Evolutionary conservation across 768 basidiomycete genomes (phyloP), one percentile per base, ranked within the genome.

Genomic region (button mushroom (Agaricus bisporus)): DNA sequence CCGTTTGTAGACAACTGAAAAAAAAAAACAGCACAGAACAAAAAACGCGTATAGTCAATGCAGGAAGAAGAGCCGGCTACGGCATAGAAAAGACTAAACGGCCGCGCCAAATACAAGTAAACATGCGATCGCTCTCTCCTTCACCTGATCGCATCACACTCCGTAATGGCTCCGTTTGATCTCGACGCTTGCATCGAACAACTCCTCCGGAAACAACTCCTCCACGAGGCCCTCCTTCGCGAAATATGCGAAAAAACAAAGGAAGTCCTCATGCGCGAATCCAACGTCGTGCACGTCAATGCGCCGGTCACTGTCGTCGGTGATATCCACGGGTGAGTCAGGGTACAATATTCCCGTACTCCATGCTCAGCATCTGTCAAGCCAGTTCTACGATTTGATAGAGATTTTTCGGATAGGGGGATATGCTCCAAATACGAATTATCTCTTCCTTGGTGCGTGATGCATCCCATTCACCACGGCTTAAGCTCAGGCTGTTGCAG

Each of bases 181-280:
- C 86, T 98, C 66, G 94, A 98, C 77, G 91, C 91, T 57, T 98
- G 94, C 70, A 98, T 98, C 64, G 75, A 88, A 63, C 90, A 94
- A 63, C 76, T 95, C 51, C 81, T 92, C 32, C 79, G 85, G 49
- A 97, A 97, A 73, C 94, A 97, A 59, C 83, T 99, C 12, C 76
- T 99, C 4, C 95, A 95, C 62, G 95, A 98, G 72, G 88, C 92
- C 1, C 78, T 98, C 25, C 70, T 99, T 41, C 86, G 94, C 48
- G 95, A 99, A 77, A 98, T 99, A 80, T 98, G 97, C 77, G 95
- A 97, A 65, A 98, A 98, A 73, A 97, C 95, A 14, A 99, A 98
- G 67, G 97, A 99, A 67, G 92, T 99, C 0, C 85, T 99, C 54
- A 98, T 98, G 97, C 78, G 93, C 57, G 97, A 99, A 73, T 93